Evolutionary conservation across 169 alveolate genomes (phyloP).

Genomic region (Plasmodium adleri): DNA sequence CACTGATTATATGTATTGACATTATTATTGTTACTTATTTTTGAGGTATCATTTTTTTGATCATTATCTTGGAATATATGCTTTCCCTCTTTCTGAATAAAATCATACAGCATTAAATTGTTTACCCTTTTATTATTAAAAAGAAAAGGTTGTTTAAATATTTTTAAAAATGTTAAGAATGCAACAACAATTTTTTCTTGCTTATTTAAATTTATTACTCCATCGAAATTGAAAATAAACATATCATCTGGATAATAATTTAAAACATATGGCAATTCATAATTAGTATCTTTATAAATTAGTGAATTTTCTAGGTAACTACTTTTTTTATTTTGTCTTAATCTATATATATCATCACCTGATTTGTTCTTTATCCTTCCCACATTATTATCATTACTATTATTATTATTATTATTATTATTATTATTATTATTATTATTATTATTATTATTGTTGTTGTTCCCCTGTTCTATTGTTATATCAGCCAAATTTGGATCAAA

Average conservation of each 20-base stretch:
- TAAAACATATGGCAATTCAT: constrained; percentile 23
- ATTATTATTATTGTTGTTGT: too few species aligned
- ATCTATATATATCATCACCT: background rate
- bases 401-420: too few species aligned
- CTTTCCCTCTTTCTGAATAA: background rate
- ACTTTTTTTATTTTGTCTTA: background rate
- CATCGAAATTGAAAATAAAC: constrained; percentile 68
- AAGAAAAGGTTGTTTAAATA: constrained; percentile 14
- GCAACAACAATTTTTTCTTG: constrained; percentile 62
- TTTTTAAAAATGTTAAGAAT: constrained; percentile 48
- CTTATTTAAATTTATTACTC: constrained; percentile 59
- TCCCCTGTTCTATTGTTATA: background rate
- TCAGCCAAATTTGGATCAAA: constrained; percentile 10
- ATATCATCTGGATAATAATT: constrained; percentile 62
- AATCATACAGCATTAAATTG: constrained; percentile 21
- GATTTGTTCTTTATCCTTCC: background rate
- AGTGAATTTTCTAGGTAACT: constrained; percentile 11
- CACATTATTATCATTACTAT: too few species aligned
- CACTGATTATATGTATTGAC: background rate
- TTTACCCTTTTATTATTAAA: constrained; percentile 21
- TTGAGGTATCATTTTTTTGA: background rate
- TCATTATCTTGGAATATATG: background rate
- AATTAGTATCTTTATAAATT: constrained; percentile 31
- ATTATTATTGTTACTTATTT: background rate
- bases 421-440: too few species aligned